Evolutionary conservation across 768 basidiomycete genomes (phyloP), one percentile per base, ranked within the genome.

Genomic region (Mycena epipterygia): DNA sequence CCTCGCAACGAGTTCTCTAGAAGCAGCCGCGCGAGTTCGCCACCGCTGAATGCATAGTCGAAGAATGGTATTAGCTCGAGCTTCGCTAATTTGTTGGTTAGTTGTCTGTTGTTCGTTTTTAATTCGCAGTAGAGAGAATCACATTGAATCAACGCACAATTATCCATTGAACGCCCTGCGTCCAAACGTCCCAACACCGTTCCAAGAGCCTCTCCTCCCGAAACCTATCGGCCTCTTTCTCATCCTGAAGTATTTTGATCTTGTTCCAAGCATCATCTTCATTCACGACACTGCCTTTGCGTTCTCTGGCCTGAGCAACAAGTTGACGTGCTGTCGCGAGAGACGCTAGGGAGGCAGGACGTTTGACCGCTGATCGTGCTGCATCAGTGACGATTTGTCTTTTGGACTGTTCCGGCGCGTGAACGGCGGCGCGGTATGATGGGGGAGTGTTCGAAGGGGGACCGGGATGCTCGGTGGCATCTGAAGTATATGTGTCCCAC

Each of bases 251-350:
- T 84, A 91, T 88, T 76, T 87, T 86, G 37, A 94, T 90, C 71
- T 90, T 93, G 73, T 90, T 90, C 93, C 93, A 95, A 0, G 91
- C 91, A 66, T 93, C 91, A 63, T 92, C 89, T 76, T 92, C 89
- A 74, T 92, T 90, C 23, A 90, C 79, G n/a, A 84, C 81, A 72
- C 83, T 88, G 16, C 83, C 85, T 72, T 81, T 86, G 30, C 85
- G 84, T 70, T 83, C 85, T 55, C 84, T 78, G 52, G 79, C 79
- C 42, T 75, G 71, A 7, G 79, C 76, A 29, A 83, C 67, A 17
- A 71, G 76, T 60, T 74, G 74, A 29, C 80, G 79, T 42, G 81
- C 83, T 46, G 73, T 71, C 0, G 77, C 73, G 30, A 77, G 73
- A 48, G 73, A 72, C 12, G 46, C 46, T 11, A 71, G 27, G 37